These are phyloP conservation scores for Tetracentron sinense DNA, from an alignment of 164 flowering plant genomes.

Conservation along the genomic window DNA sequence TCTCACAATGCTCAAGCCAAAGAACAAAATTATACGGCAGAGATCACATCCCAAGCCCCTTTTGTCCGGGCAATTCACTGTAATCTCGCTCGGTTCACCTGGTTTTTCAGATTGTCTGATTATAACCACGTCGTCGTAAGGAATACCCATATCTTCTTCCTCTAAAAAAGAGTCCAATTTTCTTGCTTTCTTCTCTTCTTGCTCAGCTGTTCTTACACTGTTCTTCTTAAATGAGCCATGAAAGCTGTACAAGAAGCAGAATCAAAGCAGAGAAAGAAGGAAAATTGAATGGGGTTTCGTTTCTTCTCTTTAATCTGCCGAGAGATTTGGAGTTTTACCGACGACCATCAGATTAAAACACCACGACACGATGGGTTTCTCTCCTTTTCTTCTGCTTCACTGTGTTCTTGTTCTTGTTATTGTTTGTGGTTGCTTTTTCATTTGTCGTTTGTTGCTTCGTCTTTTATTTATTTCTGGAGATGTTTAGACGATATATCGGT, in stretches of 20 bases:
- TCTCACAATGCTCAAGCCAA: constrained; percentile 30
- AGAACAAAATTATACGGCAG: constrained; percentile 30
- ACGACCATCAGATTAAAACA: background rate
- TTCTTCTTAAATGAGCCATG: background rate
- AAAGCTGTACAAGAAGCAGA: background rate
- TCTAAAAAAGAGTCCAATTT: background rate
- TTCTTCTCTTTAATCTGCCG: background rate
- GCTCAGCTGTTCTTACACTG: background rate
- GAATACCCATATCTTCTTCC: constrained; percentile 17
- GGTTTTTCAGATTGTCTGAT: constrained; percentile 17
- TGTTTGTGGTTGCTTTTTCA: background rate
- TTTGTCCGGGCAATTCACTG: constrained; percentile 38
- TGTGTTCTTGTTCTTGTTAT: background rate
- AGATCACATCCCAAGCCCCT: constrained; percentile 36
- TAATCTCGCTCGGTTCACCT: constrained; percentile 20
- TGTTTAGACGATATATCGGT: too few species aligned
- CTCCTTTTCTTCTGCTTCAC: background rate
- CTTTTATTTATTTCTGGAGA: background rate
- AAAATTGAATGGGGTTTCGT: background rate
- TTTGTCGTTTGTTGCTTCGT: background rate
- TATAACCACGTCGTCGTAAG: constrained; percentile 21
- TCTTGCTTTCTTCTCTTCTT: background rate
- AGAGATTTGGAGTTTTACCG: background rate
- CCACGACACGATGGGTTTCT: background rate
- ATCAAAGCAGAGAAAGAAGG: background rate